Base-by-base conservation (phyloP, 345 rosid species). In the Raphanus raphanistrum region DNA sequence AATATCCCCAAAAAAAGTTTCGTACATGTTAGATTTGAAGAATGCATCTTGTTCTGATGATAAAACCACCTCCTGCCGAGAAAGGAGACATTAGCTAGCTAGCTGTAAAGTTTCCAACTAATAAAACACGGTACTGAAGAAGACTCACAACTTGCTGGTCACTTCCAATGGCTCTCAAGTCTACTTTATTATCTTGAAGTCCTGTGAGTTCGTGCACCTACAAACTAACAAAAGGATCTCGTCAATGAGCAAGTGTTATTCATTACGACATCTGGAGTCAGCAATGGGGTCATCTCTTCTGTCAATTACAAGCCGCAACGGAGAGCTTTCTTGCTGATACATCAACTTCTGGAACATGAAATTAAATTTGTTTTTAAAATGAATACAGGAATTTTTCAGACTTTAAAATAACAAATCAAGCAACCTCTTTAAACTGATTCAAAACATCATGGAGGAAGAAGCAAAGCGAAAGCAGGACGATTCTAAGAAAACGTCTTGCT, bases 251-350 rank as follows among this genome's bases (percentile, higher is more conserved):
- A 48, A 21, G n/a, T n/a, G n/a, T n/a, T n/a, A n/a, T n/a, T 21
- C 21, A 0, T 21, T 21, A 21, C 21, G n/a, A n/a, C n/a, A n/a
- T 21, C 21, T 21, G 21, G 21, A 21, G n/a, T n/a, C 21, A 28
- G 99, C 88, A 79, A 91, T 94, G 2, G 94, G 98, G 74, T 95
- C 98, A 80, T 95, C 98, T 78, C 99, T 92, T 86, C 97, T 85
- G 84, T 95, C 99, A 81, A 92, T 41, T 70, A 95, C 81, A 71
- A 91, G 89, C 72, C 92, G 80, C 75, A 92, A 71, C 8, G 99
- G 97, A 77, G 99, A 88, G 65, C 97, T 95, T 87, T 95, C 98
- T 64, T 92, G 94, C 89, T 95, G 97, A 86, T 92, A 90, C 99
- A 95, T 95, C 84, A 95, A 79, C 70, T 92, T 95, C 99, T 95